Evolutionary conservation across 441 rosid species (phyloP), one percentile per base, ranked within the genome.

Genomic region (Capsella rubella): DNA sequence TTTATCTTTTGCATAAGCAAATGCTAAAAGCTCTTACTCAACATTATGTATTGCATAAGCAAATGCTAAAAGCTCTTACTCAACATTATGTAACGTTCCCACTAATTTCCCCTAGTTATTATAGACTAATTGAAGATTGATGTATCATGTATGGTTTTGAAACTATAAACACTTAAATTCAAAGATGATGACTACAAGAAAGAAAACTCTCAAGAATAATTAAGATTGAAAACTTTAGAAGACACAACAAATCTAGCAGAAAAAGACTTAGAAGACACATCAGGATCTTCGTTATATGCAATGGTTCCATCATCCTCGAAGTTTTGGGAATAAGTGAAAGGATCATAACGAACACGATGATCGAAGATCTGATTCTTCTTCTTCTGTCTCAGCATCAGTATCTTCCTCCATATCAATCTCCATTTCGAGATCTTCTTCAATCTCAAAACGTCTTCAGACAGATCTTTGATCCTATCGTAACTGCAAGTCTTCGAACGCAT

Each of bases 181-280:
- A 56, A 64, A 46, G 37, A 2, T 64, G 55, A 67, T 51, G 59
- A 67, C 64, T 67, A 74, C 64, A 60, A 60, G 29, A 37, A 21
- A 42, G 42, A 67, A 52, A 11, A 21, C 25, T 21, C 51, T 53
- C 71, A 69, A 46, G 35, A 31, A 55, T 55, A 69, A 61, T 2
- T 67, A 51, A 79, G 56, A 49, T 68, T 80, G 72, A 84, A 85
- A 66, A 83, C 82, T 65, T 86, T 85, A 0, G 88, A 83, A 16
- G 98, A 85, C 65, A 84, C 86, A 46, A 93, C 92, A 71, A 93
- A 93, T 70, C 93, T 73, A 58, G 97, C 87, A 8, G 98, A 93
- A 79, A 92, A 92, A 28, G 93, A 87, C 43, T 93, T 81, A 1
- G 89, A 89, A 34, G 80, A 72, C 32, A 73, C 80, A 43, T 88